phyloP scores from a whole-genome alignment of 2,329 filamentous ascomycete species.

The Fusarium mangiferae region DNA sequence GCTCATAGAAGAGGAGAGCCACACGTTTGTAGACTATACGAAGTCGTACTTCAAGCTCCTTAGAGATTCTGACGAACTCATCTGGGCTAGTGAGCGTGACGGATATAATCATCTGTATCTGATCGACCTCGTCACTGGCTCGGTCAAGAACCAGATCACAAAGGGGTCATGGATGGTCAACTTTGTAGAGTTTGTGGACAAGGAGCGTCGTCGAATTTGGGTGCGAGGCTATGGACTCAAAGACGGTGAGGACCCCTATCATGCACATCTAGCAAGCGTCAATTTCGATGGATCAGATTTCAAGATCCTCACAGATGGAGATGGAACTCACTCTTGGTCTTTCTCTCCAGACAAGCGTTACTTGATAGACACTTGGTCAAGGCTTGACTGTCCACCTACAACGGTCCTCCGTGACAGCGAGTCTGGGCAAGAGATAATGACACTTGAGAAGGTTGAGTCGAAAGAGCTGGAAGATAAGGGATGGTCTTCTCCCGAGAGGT shows the following conservation, averaged over 20 bases:
- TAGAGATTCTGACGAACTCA: conserved; percentile 30
- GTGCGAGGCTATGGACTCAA: conserved; percentile 36
- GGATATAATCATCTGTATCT: conserved; percentile 47
- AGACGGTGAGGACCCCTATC: conserved; percentile 41
- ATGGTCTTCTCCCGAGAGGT: conserved; percentile 39
- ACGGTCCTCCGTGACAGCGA: conserved; percentile 32
- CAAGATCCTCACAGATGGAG: conserved; percentile 38
- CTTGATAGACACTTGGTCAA: conserved; percentile 42
- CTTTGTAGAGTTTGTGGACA: conserved; percentile 36
- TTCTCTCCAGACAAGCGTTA: conserved; percentile 37
- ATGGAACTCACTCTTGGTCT: conserved; percentile 43
- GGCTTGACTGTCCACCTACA: conserved; percentile 38
- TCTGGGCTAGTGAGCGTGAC: conserved; percentile 46
- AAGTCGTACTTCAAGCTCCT: conserved; percentile 25
- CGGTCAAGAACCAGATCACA: conserved; percentile 41
- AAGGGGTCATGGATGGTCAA: conserved; percentile 42
- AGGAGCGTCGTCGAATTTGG: conserved; percentile 32
- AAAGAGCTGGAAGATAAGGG: conserved; percentile 9
- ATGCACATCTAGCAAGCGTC: conserved; percentile 39
- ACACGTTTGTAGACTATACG: conserved; percentile 42
- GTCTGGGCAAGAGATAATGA: conserved; percentile 25
- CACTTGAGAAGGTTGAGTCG: conserved; percentile 21
- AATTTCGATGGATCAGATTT: conserved; percentile 44
- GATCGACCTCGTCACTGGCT: conserved; percentile 17
- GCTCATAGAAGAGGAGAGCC: conserved; percentile 41